These are phyloP conservation scores for Citropsis articulata DNA, from an alignment of 345 rosid genomes.

Conservation along the genomic window DNA sequence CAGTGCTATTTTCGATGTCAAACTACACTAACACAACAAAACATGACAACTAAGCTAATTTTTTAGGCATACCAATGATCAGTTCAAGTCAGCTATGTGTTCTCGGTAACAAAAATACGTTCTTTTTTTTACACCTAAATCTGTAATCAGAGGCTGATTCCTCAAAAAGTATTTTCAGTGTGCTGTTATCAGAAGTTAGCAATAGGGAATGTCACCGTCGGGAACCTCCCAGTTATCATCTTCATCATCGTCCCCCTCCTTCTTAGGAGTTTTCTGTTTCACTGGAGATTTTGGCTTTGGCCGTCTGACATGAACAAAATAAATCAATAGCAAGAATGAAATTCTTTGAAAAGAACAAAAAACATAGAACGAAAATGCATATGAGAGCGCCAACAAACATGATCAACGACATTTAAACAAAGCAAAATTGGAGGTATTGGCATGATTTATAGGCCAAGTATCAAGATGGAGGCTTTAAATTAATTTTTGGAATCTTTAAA, in stretches of 20 bases:
- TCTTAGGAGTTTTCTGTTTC: constrained; percentile 18
- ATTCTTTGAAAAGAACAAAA: neutral
- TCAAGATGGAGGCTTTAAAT: neutral
- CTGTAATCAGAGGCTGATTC: neutral
- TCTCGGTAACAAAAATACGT: neutral
- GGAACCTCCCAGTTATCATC: constrained; percentile 49
- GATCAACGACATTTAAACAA: too few relatives aligned
- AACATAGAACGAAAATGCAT: neutral
- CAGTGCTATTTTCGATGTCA: too few relatives aligned
- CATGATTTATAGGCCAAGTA: neutral
- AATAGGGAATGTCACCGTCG: constrained; percentile 36
- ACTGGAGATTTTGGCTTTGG: constrained; percentile 15
- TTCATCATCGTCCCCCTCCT: constrained; percentile 20
- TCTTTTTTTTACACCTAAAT: neutral
- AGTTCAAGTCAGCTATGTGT: neutral
- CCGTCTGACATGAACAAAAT: constrained; percentile 20
- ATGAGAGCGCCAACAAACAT: neutral
- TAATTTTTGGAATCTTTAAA: neutral
- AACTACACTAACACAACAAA: neutral
- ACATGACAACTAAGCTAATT: neutral
- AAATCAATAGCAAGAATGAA: neutral
- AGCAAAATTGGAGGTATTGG: neutral
- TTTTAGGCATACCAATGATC: neutral
- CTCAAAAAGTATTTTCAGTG: neutral
- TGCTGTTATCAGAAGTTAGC: neutral